Evolutionary conservation across 495 filamentous ascomycete genomes (phyloP), one percentile per base, ranked within the genome.

Genomic region (Cercophora scortea): DNA sequence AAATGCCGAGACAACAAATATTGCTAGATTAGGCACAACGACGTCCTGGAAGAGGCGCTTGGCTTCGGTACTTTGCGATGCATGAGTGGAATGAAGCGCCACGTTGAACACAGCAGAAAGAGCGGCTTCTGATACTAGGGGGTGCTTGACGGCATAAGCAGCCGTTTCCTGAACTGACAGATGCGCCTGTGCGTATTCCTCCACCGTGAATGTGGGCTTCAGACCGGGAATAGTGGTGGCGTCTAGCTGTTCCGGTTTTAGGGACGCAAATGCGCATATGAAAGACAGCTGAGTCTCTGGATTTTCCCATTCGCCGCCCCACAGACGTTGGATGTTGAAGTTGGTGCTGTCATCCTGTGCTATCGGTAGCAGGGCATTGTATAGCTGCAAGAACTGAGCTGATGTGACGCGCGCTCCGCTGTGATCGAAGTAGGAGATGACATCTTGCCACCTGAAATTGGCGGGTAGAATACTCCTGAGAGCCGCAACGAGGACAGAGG

Each of bases 251-350:
- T 89, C 83, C 3, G 83, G 78, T 45, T 72, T 73, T 44, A 86
- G 71, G 2, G 82, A 83, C 0, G 88, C 72, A 62, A 88, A 96
- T 8, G 90, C 88, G 52, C 83, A 84, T 39, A 96, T 74, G 61
- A 99, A 94, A 12, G 88, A 93, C 48, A 97, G 78, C 52, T 96
- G 94, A 0, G 94, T 88, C 43, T 90, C 81, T 16, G 83, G 79
- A 49, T 94, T 77, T 45, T 87, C 80, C 93, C 94, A 97, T 43
- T 83, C 77, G 35, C 90, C 92, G 52, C 90, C 89, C 93, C 92
- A 97, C 19, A 99, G 77, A 38, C 76, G 79, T 65, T 95, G 86
- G 43, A 96, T 81, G 66, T 95, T 84, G 61, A 81, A 68, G 16
- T 53, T 53, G 2, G 64, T 52, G 17, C 54, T 57, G 15, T 84